Conservation (phyloP, 2,329 filamentous ascomycete genomes). For the Penicillium concentricum region DNA sequence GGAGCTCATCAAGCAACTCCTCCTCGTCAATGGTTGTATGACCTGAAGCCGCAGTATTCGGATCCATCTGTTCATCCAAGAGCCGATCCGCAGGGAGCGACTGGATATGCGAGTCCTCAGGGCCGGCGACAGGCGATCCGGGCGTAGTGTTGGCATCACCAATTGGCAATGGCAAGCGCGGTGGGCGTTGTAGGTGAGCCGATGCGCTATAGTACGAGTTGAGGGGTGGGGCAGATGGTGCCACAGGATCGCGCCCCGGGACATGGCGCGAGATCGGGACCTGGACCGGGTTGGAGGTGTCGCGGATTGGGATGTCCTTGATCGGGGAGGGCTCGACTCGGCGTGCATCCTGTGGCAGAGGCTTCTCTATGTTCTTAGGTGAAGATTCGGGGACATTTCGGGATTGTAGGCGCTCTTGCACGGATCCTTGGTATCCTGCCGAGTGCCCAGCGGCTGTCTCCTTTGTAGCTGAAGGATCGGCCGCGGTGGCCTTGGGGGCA, state of each 20-base stretch:
- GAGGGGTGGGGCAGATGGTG: constrained; percentile 46
- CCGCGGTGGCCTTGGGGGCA: constrained; percentile 40
- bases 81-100: constrained; percentile 43
- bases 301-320: constrained; percentile 30
- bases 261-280: constrained; percentile 35
- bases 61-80: constrained; percentile 54
- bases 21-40: constrained; percentile 65
- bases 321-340: constrained; percentile 20
- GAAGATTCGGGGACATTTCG: constrained; percentile 37
- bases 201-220: constrained; percentile 49
- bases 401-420: constrained; percentile 44
- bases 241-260: constrained; percentile 32
- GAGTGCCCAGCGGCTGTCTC: constrained; percentile 45
- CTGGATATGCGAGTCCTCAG: constrained; percentile 59
- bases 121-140: constrained; percentile 81
- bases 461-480: constrained; percentile 44
- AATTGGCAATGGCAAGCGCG: constrained; percentile 86
- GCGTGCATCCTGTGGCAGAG: constrained; percentile 25
- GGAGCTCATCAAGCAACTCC: constrained; percentile 72
- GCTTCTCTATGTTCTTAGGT: constrained; percentile 22
- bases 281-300: constrained; percentile 41
- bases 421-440: constrained; percentile 35
- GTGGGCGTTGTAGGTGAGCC: constrained; percentile 59
- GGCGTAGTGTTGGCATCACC: constrained; percentile 88
- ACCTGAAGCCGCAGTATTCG: constrained; percentile 56